Conservation (phyloP, 2,329 filamentous ascomycete species). For the Claviceps sorghi region DNA sequence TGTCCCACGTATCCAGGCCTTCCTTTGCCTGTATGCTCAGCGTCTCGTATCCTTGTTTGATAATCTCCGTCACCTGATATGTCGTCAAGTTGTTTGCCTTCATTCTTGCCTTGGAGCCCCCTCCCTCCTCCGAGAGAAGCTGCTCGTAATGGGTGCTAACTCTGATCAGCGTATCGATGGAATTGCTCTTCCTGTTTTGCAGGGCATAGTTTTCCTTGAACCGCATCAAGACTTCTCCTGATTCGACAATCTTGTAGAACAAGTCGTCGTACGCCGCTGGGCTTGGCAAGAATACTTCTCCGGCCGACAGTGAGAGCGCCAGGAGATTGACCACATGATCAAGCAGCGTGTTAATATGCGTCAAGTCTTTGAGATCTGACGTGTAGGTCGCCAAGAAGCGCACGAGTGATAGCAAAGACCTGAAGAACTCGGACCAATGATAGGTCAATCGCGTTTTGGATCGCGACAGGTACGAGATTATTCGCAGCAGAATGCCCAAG, state of each 20-base stretch:
- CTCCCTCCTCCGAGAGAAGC: slow-evolving; percentile 48
- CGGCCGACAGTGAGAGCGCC: slow-evolving; percentile 68
- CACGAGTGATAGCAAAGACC: slow-evolving; percentile 71
- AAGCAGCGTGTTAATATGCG: slow-evolving; percentile 58
- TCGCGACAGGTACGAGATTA: slow-evolving; percentile 71
- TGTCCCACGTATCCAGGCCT: slow-evolving; percentile 72
- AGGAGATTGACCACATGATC: slow-evolving; percentile 69
- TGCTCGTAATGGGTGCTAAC: slow-evolving; percentile 79
- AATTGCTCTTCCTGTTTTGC: slow-evolving; percentile 43
- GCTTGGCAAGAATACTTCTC: slow-evolving; percentile 81
- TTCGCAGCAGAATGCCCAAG: slow-evolving; percentile 66
- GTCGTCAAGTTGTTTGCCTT: slow-evolving; percentile 60
- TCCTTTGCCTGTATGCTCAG: slow-evolving; percentile 81
- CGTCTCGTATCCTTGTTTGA: slow-evolving; percentile 93
- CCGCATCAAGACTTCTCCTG: slow-evolving; percentile 64
- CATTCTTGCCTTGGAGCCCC: slow-evolving; percentile 15
- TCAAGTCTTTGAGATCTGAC: slow-evolving; percentile 54
- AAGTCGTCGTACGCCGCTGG: slow-evolving; percentile 85
- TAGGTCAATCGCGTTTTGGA: slow-evolving; percentile 70
- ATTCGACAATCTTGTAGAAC: slow-evolving; percentile 96
- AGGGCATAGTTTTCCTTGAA: slow-evolving; percentile 67
- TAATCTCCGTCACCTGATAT: slow-evolving; percentile 72
- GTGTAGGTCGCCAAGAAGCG: slow-evolving; percentile 84
- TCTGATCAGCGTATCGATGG: slow-evolving; percentile 71
- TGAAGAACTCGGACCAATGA: slow-evolving; percentile 94